These are phyloP conservation scores for Apiospora koreana DNA, from an alignment of 2,329 filamentous ascomycete genomes.

Conservation along the genomic window DNA sequence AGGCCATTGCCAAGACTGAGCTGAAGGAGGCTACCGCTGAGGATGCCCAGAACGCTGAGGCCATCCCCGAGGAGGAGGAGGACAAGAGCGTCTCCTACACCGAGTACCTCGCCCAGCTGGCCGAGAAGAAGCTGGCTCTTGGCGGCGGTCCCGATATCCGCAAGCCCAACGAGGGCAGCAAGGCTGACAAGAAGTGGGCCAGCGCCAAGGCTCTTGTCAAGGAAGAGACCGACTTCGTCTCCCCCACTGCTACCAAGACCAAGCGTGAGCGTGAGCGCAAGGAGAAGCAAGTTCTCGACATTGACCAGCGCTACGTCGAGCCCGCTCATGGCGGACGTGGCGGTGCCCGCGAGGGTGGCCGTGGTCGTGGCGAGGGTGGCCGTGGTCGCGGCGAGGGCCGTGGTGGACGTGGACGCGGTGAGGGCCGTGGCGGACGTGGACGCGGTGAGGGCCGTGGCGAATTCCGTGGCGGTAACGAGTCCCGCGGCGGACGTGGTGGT, in stretches of 20 bases:
- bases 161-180: conserved; percentile 89
- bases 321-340: conserved; percentile 54
- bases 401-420: conserved; percentile 50
- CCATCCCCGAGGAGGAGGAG: conserved; percentile 62
- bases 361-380: conserved; percentile 47
- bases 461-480: conserved; percentile 36
- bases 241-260: conserved; percentile 73
- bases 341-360: conserved; percentile 47
- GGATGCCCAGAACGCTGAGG: conserved; percentile 41
- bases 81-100: conserved; percentile 89
- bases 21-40: conserved; percentile 67
- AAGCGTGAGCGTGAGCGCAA: conserved; percentile 87
- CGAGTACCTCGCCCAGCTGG: conserved; percentile 77
- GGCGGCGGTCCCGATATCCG: conserved; percentile 69
- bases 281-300: conserved; percentile 86
- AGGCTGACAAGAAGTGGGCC: conserved; percentile 90
- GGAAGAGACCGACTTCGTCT: conserved; percentile 73
- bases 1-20: conserved; percentile 84
- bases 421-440: conserved; percentile 45
- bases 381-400: conserved; percentile 50
- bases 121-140: conserved; percentile 75
- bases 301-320: conserved; percentile 83
- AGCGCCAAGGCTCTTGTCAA: conserved; percentile 72
- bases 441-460: conserved; percentile 46
- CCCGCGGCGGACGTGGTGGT: conserved; percentile 48